phyloP scores from a whole-genome alignment of 768 basidiomycete genomes.

The Termitomyces bulborhizus region DNA sequence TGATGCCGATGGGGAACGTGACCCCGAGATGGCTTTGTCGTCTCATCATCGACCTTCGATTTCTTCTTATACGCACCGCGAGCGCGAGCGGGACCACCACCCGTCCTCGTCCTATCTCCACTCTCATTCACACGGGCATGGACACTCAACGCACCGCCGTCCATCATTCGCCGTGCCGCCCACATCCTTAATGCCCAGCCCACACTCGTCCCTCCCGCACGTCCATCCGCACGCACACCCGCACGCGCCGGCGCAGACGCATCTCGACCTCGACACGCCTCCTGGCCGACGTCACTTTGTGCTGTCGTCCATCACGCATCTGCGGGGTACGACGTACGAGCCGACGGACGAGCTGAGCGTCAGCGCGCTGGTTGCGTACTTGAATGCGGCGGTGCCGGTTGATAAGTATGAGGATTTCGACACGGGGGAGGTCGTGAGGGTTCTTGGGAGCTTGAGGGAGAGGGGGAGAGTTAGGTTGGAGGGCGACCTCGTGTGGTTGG shows the following conservation, averaged over 20 bases:
- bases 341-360: slow-evolving; percentile 62
- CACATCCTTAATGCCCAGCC: too few species aligned
- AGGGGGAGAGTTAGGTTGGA: slow-evolving; percentile 43
- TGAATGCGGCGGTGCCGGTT: slow-evolving; percentile 59
- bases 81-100: background rate
- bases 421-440: slow-evolving; percentile 59
- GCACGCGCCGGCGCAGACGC: background rate
- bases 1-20: slow-evolving; percentile 26
- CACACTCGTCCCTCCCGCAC: background rate
- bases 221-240: background rate
- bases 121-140: background rate
- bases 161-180: slow-evolving; percentile 1
- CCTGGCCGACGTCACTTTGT: slow-evolving; percentile 57
- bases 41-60: background rate
- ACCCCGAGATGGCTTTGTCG: slow-evolving; percentile 13
- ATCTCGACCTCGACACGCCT: slow-evolving; percentile 38
- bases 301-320: slow-evolving; percentile 51
- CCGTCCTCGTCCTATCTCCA: background rate
- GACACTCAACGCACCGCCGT: slow-evolving; percentile 6
- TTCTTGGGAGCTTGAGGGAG: slow-evolving; percentile 39
- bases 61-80: background rate
- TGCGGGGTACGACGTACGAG: slow-evolving; percentile 66
- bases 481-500: slow-evolving; percentile 33
- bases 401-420: slow-evolving; percentile 84
- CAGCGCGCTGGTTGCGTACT: slow-evolving; percentile 48